phyloP scores from a whole-genome alignment of 2,329 filamentous ascomycete species.

The Taxawa tesnikishii region DNA sequence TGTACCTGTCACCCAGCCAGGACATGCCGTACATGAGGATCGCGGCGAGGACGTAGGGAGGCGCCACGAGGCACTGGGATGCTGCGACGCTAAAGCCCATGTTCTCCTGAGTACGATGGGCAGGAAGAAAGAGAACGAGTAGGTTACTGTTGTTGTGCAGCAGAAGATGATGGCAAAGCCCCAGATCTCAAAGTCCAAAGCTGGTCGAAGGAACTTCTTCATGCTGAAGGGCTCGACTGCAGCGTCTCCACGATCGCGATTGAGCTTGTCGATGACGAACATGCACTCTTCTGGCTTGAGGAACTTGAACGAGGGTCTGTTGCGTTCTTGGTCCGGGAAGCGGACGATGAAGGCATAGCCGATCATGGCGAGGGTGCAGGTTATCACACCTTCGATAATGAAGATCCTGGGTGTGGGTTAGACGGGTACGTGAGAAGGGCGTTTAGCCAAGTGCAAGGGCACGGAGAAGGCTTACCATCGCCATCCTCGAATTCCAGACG shows the following conservation, averaged over 20 bases:
- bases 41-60: too few relatives aligned
- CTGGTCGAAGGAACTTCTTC: conserved; percentile 33
- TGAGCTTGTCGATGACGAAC: conserved; percentile 36
- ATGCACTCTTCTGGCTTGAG: conserved; percentile 29
- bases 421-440: too few relatives aligned
- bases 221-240: conserved; percentile 33
- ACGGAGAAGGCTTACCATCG: too few relatives aligned
- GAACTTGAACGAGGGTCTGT: conserved; percentile 28
- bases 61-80: conserved; percentile 58
- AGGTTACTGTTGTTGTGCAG: conserved; percentile 58
- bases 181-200: conserved; percentile 40
- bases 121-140: conserved; percentile 68
- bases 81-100: conserved; percentile 53
- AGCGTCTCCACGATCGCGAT: conserved; percentile 39
- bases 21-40: conserved; percentile 48
- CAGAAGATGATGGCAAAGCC: conserved; percentile 41
- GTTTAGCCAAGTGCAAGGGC: too few relatives aligned
- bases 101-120: conserved; percentile 55
- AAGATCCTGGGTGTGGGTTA: conserved; percentile 53
- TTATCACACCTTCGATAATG: conserved; percentile 26
- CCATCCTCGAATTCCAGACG: conserved; percentile 30
- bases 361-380: conserved; percentile 23
- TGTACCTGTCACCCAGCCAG: conserved; percentile 56
- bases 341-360: conserved; percentile 31
- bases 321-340: conserved; percentile 29